These are phyloP conservation scores for Peziza echinospora DNA, from an alignment of 495 filamentous ascomycete species.

Conservation along the genomic window DNA sequence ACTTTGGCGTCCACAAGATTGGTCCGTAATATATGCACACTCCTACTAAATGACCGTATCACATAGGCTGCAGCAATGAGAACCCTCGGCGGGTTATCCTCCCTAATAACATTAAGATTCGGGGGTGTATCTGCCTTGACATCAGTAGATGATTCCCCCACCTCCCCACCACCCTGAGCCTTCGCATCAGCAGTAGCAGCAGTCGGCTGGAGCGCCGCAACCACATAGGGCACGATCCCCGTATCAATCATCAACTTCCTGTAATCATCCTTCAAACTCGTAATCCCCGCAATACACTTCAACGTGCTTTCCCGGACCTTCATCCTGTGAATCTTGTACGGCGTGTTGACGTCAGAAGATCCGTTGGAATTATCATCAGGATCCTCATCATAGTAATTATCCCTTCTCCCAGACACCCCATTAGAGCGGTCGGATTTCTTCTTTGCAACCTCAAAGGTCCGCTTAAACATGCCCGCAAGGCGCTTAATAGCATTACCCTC, in stretches of 20 bases:
- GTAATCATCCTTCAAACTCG: conserved; percentile 62
- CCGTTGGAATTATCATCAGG: conserved; percentile 12
- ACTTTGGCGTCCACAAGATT: conserved; percentile 69
- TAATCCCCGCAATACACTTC: conserved; percentile 54
- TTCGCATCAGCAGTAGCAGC: conserved; percentile 22
- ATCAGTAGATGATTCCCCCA: conserved; percentile 6
- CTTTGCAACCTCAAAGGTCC: conserved; percentile 24
- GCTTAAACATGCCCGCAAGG: conserved; percentile 56
- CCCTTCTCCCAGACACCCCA: conserved; percentile 1
- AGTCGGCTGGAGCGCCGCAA: conserved; percentile 51
- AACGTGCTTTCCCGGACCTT: conserved; percentile 58
- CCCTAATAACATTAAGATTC: conserved; percentile 6
- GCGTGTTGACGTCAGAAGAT: conserved; percentile 4
- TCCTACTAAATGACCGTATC: conserved; percentile 55
- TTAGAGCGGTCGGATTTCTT: conserved; percentile 7
- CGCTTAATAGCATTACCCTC: conserved; percentile 55
- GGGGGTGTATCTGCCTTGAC: conserved; percentile 5
- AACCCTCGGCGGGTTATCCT: conserved; percentile 36
- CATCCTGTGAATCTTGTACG: conserved; percentile 39
- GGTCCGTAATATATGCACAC: conserved; percentile 63
- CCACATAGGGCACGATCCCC: conserved; percentile 56
- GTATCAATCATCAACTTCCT: conserved; percentile 64
- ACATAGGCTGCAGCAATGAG: conserved; percentile 70
- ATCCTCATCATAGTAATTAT: conserved; percentile 3
- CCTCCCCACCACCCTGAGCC: neutral